phyloP scores from a whole-genome alignment of 1,139 yeast genomes.

The Protomyces macrosporus region DNA sequence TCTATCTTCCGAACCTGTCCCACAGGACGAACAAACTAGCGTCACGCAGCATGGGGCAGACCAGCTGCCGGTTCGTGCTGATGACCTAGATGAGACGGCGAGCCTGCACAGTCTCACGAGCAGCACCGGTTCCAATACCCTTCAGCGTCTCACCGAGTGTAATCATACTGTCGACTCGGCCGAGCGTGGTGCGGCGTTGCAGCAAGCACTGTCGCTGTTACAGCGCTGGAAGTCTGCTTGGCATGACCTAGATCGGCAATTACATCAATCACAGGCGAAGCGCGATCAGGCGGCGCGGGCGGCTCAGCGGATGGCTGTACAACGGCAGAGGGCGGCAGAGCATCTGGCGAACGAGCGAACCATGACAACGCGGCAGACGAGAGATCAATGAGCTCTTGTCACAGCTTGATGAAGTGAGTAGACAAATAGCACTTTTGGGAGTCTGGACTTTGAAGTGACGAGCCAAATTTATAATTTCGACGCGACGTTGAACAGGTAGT shows the following conservation, averaged over 20 bases:
- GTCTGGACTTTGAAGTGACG: too few relatives aligned
- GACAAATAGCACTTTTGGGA: too few relatives aligned
- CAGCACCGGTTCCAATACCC: neutral
- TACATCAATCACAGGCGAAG: neutral
- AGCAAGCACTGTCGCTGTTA: neutral
- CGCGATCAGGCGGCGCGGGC: neutral
- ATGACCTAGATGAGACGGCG: neutral
- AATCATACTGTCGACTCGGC: neutral
- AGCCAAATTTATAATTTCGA: too few relatives aligned
- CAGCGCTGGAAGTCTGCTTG: neutral
- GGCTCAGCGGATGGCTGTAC: neutral
- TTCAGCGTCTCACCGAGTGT: neutral
- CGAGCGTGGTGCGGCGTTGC: neutral
- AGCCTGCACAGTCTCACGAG: neutral
- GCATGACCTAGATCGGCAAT: neutral
- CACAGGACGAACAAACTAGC: neutral
- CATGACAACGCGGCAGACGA: neutral
- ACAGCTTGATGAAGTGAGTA: too few relatives aligned
- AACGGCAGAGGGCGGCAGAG: neutral
- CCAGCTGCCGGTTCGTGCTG: neutral
- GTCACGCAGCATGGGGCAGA: neutral
- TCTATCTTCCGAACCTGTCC: neutral
- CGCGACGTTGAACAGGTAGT: too few relatives aligned
- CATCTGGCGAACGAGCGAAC: neutral
- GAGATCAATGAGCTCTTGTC: neutral